Evolutionary conservation across 1,139 yeast genomes (phyloP).

Genomic region (Saccharomycopsis phalli): DNA sequence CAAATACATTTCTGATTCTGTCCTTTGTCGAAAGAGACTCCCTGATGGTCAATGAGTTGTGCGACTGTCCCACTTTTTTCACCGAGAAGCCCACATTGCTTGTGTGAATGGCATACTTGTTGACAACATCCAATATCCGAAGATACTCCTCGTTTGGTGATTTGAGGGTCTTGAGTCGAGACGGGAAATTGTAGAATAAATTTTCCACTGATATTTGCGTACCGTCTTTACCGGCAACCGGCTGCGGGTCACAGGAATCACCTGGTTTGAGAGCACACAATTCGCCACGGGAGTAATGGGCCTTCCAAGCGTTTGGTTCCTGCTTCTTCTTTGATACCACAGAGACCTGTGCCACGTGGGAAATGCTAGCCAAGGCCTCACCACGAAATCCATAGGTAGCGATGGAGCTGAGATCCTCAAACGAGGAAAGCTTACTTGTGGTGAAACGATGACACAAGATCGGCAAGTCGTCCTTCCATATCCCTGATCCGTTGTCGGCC

Average conservation of each 20-base stretch:
- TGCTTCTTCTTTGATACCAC: conserved; percentile 65
- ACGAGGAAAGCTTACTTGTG: conserved; percentile 55
- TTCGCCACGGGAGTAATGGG: conserved; percentile 56
- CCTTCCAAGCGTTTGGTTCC: conserved; percentile 61
- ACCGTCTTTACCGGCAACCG: conserved; percentile 82
- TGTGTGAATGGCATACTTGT: conserved; percentile 75
- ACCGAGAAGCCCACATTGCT: conserved; percentile 65
- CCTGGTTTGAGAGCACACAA: conserved; percentile 30
- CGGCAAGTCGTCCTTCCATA: conserved; percentile 47
- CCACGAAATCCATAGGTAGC: conserved; percentile 75
- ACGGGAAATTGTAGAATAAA: conserved; percentile 79
- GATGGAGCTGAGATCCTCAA: conserved; percentile 43
- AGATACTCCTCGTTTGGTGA: conserved; percentile 68
- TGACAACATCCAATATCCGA: conserved; percentile 72
- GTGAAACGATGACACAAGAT: conserved; percentile 57
- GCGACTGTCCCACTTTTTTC: conserved; percentile 63
- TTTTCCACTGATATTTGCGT: conserved; percentile 84
- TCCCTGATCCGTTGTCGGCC: conserved; percentile 74
- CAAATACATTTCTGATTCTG: conserved; percentile 66
- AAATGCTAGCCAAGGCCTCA: conserved; percentile 67
- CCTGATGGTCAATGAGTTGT: conserved; percentile 47
- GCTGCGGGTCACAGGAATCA: conserved; percentile 44
- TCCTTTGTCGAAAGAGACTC: conserved; percentile 44
- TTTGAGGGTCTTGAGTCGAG: conserved; percentile 59
- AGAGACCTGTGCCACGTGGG: conserved; percentile 57